phyloP scores from a whole-genome alignment of 2,329 filamentous ascomycete species.

The Fusarium verticillioides region DNA sequence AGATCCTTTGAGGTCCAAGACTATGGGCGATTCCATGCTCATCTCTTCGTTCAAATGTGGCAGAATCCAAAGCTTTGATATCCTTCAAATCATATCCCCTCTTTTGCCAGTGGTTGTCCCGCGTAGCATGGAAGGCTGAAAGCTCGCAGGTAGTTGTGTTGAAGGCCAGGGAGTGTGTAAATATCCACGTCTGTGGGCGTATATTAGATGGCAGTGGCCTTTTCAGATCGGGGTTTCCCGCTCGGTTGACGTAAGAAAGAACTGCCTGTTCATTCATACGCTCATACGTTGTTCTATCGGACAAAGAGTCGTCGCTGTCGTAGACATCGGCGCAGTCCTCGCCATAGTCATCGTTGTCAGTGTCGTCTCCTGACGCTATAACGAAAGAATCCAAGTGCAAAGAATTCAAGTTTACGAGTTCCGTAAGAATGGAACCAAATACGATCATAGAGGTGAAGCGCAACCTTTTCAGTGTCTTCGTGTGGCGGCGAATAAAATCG shows the following conservation, averaged over 20 bases:
- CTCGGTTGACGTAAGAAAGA: not conserved
- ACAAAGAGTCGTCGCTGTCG: not conserved
- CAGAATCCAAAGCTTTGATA: not conserved
- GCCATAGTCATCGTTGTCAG: not conserved
- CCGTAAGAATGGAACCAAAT: not conserved
- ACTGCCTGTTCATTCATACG: not conserved
- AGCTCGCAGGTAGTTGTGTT: not conserved
- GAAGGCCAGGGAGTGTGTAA: conserved; percentile 1
- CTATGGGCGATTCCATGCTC: not conserved
- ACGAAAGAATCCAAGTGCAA: conserved; percentile 8
- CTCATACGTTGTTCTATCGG: not conserved
- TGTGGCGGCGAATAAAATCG: not conserved
- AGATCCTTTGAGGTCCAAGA: not conserved
- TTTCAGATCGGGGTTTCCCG: fast-evolving
- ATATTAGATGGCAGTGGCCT: not conserved
- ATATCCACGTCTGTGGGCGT: not conserved
- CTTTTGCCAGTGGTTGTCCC: not conserved
- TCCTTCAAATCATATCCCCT: conserved; percentile 1
- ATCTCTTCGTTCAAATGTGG: not conserved
- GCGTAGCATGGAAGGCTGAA: not conserved
- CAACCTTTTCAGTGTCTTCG: not conserved
- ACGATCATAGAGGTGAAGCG: not conserved
- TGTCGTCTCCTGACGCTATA: not conserved
- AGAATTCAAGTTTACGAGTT: not conserved
- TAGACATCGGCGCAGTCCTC: not conserved